Base-by-base conservation (phyloP, 2,329 filamentous ascomycete species). In the Colletotrichum salicis region DNA sequence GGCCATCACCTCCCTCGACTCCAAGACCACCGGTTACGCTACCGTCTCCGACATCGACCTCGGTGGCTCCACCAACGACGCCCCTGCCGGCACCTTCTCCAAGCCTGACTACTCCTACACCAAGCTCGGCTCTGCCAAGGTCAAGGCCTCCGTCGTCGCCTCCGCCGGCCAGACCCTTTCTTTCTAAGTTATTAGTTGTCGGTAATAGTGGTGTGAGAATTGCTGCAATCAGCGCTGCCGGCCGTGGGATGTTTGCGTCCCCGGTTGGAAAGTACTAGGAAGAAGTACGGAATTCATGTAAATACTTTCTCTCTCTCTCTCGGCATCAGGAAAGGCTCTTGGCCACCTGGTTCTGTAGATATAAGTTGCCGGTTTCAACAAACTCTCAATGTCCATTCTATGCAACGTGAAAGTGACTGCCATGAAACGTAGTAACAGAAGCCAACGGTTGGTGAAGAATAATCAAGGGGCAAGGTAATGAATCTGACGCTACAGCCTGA, bases 41-140 rank as follows among this genome's bases (percentile, higher is more conserved):
- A 80, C 82, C 7, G 78, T 80, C 72, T 79, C 80, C 58, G 84
- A 86, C 64, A 83, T 85, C 45, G 76, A 78, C 71, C 80, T 86
- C 22, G 84, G 88, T 57, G 83, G 79, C 56, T 83, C 80, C 37
- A 77, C 76, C 37, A 88, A 88, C 78, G 79, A 82, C 41, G 89
- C 88, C 5, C 83, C 84, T 8, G 77, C 80, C 63, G 86, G 87
- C 31, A 87, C 84, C n/a, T 80, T 90, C 59, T 86, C 80, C 63
- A 81, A 80, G 41, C 90, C 91, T 77, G 77, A 79, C 52, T 90
- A 91, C 80, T 81, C 79, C 41, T 81, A 86, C 78, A 72, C 71
- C 57, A 76, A 78, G n/a, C 78, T 90, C 60, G 88, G 86, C 2
- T 84, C 84, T 4, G 79, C 73, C 37, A 85, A 81, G 59, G 85